Evolutionary conservation across 352 stramenopile species (phyloP).

Genomic region (Lagenidium giganteum): DNA sequence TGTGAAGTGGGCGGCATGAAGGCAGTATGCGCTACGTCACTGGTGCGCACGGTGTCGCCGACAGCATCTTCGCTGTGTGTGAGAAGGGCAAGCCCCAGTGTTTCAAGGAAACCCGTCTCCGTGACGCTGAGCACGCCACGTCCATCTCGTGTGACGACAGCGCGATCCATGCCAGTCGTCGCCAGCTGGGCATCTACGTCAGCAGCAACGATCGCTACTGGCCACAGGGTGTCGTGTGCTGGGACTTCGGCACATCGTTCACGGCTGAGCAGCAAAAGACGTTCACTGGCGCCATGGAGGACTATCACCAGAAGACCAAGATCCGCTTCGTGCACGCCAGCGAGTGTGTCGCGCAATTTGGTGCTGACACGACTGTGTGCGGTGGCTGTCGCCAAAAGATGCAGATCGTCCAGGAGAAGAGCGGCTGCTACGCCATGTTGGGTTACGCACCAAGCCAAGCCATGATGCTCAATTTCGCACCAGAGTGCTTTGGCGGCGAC

Average conservation of each 20-base stretch:
- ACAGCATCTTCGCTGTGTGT: constrained; percentile 4
- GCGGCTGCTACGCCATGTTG: constrained; percentile 9
- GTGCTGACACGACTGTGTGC: constrained; percentile 9
- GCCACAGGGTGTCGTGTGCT: constrained; percentile 14
- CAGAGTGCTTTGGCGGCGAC: neutral
- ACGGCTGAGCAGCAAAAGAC: neutral
- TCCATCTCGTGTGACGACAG: neutral
- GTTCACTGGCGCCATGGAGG: constrained; percentile 5
- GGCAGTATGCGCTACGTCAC: neutral
- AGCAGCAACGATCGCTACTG: neutral
- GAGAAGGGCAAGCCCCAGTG: neutral
- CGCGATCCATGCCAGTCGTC: neutral
- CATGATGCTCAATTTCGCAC: neutral
- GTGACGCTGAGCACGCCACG: neutral
- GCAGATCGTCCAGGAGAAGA: constrained; percentile 1
- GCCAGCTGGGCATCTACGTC: constrained; percentile 2
- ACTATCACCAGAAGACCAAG: constrained; percentile 8
- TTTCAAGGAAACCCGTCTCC: neutral
- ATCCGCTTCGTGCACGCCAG: constrained; percentile 8
- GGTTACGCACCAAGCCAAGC: no score
- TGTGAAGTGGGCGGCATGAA: neutral
- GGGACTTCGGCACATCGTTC: constrained; percentile 6
- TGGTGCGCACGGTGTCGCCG: neutral
- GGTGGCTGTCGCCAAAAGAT: constrained; percentile 8
- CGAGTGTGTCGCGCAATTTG: constrained; percentile 3